Evolutionary conservation across 148 eudicot species (phyloP), one percentile per base, ranked within the genome.

Genomic region (Mesembryanthemum crystallinum): DNA sequence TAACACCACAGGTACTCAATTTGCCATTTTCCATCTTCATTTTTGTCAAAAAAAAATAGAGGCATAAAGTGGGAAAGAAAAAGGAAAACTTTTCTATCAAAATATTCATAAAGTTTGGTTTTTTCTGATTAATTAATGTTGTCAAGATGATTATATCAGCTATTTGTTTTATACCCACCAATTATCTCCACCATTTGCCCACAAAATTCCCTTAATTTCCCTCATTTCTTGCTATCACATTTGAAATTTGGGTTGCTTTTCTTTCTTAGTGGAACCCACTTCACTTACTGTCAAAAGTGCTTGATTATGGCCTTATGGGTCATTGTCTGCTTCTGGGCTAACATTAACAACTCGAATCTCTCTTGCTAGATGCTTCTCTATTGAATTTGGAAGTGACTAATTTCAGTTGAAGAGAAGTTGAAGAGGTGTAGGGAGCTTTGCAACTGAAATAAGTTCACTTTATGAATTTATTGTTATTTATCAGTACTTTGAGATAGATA

Each of bases 1-100:
- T 70, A 35, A 32, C 25, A 35, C 80, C 75, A 77, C 69, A 62
- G 51, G 69, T 71, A 77, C 60, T 8, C 70, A 43, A 21, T 51
- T 47, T 33, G 20, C 70, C 39, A 10, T 39, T 43, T 25, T 71
- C 59, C 49, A 43, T 42, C 2, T 68, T 30, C 37, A 45, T 2
- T 2, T 2, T 2, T 35, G 6, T 3, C 30, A 21, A 27, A 7
- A n/a, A 3, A 20, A 20, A 0, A 11, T 23, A 29, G 11, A 71
- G 32, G n/a, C 27, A 35, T 5, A n/a, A n/a, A 21, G 8, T 8
- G 12, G 7, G 5, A 69, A 68, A 42, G 18, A 5, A 3, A 3
- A 42, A 42, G 1, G 21, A 67, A 47, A 13, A 49, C 20, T 67
- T 24, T 23, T 43, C 52, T 3, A 1, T 17, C 49, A 4, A 45